Evolutionary conservation across 2,329 filamentous ascomycete species (phyloP).

Genomic region (Trichothecium roseum): DNA sequence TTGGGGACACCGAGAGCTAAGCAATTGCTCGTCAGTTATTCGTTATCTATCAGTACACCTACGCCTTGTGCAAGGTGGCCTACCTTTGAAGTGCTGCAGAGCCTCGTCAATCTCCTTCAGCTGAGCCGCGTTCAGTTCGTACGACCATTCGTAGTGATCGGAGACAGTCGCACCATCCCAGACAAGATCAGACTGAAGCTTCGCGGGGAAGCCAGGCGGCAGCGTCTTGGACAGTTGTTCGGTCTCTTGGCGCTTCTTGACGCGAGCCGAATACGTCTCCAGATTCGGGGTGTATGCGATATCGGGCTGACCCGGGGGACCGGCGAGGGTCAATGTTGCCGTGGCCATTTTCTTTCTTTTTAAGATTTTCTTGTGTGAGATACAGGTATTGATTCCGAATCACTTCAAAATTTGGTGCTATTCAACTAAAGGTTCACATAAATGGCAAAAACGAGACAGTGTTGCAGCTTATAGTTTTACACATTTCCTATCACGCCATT

Average conservation of each 20-base stretch:
- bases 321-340: slow-evolving; percentile 5
- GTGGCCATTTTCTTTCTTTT: too few species aligned
- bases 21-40: background rate
- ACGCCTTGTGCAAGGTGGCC: slow-evolving; percentile 1
- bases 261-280: slow-evolving; percentile 41
- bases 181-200: slow-evolving; percentile 39
- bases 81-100: slow-evolving; percentile 30
- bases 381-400: too few species aligned
- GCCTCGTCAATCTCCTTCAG: slow-evolving; percentile 37
- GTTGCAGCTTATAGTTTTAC: too few species aligned
- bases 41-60: background rate
- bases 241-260: slow-evolving; percentile 29
- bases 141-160: slow-evolving; percentile 41
- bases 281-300: slow-evolving; percentile 46
- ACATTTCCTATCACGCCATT: too few species aligned
- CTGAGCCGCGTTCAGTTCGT: slow-evolving; percentile 33
- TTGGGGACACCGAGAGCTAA: slow-evolving; percentile 24
- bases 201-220: slow-evolving; percentile 37
- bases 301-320: slow-evolving; percentile 41
- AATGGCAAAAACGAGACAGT: too few species aligned
- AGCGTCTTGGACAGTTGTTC: slow-evolving; percentile 28
- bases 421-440: too few species aligned
- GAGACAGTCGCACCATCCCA: slow-evolving; percentile 44
- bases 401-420: too few species aligned
- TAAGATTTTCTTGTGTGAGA: too few species aligned